Percentiles rank a stretch among this genome's conserved stretches.
These are phyloP conservation scores for Claviceps purpurea DNA, from an alignment of 2,329 filamentous ascomycete genomes.

Conservation along the genomic window DNA sequence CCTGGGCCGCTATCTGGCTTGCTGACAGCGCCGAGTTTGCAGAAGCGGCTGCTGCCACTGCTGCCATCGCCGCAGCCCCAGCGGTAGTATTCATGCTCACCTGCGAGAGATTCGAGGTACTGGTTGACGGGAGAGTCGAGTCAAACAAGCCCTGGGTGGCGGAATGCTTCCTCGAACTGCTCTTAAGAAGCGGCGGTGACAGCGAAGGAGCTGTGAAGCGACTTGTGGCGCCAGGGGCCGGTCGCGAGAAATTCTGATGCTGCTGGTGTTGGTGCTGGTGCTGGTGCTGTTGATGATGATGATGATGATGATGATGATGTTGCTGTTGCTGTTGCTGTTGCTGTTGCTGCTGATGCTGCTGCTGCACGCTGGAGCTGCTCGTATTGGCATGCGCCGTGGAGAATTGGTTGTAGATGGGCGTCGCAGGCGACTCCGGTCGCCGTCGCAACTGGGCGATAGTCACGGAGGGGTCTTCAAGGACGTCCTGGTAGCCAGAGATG, in stretches of 20 bases:
- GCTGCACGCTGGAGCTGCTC: slow-evolving; percentile 27
- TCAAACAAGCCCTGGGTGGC: slow-evolving; percentile 68
- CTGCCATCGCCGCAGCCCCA: slow-evolving; percentile 24
- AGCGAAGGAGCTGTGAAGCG: slow-evolving; percentile 17
- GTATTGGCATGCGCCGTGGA: slow-evolving; percentile 29
- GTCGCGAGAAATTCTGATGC: slow-evolving; percentile 47
- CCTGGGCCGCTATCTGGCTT: slow-evolving; percentile 71
- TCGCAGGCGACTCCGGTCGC: slow-evolving; percentile 24
- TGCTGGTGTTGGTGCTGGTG: slow-evolving; percentile 6
- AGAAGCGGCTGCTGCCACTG: slow-evolving; percentile 15
- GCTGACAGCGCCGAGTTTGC: slow-evolving; percentile 30
- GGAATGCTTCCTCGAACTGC: slow-evolving; percentile 52
- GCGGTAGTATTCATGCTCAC: slow-evolving; percentile 28
- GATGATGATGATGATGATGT: no score
- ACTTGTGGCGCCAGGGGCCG: slow-evolving; percentile 18
- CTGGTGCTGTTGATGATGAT: no score
- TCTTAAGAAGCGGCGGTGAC: slow-evolving; percentile 20
- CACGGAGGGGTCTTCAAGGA: slow-evolving; percentile 19
- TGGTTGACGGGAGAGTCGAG: slow-evolving; percentile 52
- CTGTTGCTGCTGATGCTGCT: no score
- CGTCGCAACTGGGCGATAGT: slow-evolving; percentile 33
- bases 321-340: no score
- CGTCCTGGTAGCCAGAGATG: slow-evolving; percentile 17
- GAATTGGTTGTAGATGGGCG: slow-evolving; percentile 36
- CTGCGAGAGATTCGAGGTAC: slow-evolving; percentile 39